Evolutionary conservation across 495 filamentous ascomycete species (phyloP).

Genomic region (Penicilliopsis zonata): DNA sequence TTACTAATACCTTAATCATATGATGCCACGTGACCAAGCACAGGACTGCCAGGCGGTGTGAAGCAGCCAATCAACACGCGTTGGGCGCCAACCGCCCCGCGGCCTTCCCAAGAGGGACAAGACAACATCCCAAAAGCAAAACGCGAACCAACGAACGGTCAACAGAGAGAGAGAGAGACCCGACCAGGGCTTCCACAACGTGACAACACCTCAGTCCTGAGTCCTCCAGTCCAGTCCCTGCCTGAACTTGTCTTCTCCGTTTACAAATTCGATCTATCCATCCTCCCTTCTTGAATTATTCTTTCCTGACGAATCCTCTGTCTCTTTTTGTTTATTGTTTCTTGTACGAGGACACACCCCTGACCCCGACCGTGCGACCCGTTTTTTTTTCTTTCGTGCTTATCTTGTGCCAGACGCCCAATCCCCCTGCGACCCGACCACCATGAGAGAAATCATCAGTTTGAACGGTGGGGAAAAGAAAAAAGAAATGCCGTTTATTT

Average conservation of each 20-base stretch:
- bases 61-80: background rate
- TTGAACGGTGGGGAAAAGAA: too few species aligned
- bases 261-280: background rate
- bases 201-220: background rate
- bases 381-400: constrained; percentile 5
- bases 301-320: too few species aligned
- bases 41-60: background rate
- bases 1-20: background rate
- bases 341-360: too few species aligned
- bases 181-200: constrained; percentile 2
- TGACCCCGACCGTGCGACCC: too few species aligned
- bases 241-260: background rate
- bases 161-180: background rate
- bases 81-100: background rate
- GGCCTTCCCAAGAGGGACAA: constrained; percentile 1
- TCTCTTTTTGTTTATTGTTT: too few species aligned
- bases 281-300: background rate
- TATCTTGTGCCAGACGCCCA: constrained; percentile 5
- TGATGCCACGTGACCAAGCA: background rate
- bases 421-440: constrained; percentile 31
- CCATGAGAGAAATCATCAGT: constrained; percentile 98
- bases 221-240: background rate
- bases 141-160: background rate
- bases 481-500: too few species aligned
- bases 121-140: background rate